phyloP scores from a whole-genome alignment of 2,329 filamentous ascomycete genomes.

The Aspergillus sp. region DNA sequence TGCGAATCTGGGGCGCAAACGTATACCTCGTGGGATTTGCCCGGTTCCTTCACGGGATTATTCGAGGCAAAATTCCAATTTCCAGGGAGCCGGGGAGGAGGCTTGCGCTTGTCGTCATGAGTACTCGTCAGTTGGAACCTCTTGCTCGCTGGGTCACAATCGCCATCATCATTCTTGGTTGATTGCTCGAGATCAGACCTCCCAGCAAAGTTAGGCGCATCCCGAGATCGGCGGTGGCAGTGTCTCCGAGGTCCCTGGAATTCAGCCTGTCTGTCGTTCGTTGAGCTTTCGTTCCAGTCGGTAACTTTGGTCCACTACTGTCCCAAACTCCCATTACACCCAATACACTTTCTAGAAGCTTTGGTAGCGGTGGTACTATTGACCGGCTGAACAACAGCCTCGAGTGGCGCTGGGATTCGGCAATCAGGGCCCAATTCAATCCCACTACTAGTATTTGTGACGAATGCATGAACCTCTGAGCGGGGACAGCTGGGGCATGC shows the following conservation, averaged over 20 bases:
- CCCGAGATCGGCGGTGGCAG: conserved; percentile 32
- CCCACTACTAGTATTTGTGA: background rate
- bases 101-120: background rate
- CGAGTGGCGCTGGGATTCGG: background rate
- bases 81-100: background rate
- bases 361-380: background rate
- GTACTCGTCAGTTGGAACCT: background rate
- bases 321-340: background rate
- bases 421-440: background rate
- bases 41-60: background rate
- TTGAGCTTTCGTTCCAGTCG: background rate
- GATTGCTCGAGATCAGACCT: conserved; percentile 21
- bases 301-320: conserved; percentile 11
- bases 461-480: background rate
- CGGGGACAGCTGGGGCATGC: background rate
- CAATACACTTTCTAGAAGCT: conserved; percentile 2
- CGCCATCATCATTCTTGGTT: background rate
- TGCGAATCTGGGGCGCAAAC: background rate
- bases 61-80: background rate
- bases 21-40: background rate
- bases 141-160: background rate
- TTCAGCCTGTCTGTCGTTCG: conserved; percentile 10
- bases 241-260: conserved; percentile 18
- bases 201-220: conserved; percentile 14
- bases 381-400: background rate